Evolutionary conservation across 306 rosid genomes (phyloP).

Genomic region (Leucaena leucocephala): DNA sequence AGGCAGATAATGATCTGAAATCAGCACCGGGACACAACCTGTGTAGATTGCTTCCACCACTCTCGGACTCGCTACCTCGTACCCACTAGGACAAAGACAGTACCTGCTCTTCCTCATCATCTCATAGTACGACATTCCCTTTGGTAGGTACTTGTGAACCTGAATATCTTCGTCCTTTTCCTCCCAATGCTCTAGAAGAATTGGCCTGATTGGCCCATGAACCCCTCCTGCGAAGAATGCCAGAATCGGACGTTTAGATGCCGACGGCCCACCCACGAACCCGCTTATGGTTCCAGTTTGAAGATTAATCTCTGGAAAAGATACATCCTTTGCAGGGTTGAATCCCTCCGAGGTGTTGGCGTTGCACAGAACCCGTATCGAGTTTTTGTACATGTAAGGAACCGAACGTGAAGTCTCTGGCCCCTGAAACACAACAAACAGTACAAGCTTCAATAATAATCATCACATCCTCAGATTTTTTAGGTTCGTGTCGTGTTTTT

Average conservation of each 20-base stretch:
- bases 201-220: conserved; percentile 70
- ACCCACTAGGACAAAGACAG: conserved; percentile 95
- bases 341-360: conserved; percentile 96
- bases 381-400: conserved; percentile 56
- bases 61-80: conserved; percentile 95
- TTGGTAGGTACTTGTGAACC: conserved; percentile 82
- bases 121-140: conserved; percentile 70
- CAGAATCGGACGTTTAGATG: conserved; percentile 63
- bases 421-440: conserved; percentile 53
- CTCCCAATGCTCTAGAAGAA: conserved; percentile 86
- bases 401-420: conserved; percentile 63
- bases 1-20: conserved; percentile 80
- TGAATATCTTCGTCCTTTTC: conserved; percentile 64
- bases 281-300: conserved; percentile 59
- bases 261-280: conserved; percentile 78
- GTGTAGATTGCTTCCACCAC: conserved; percentile 93
- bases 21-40: conserved; percentile 84
- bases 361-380: conserved; percentile 81
- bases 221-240: conserved; percentile 92
- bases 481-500: not conserved
- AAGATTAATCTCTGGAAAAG: conserved; percentile 87
- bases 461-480: not conserved
- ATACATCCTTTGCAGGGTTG: conserved; percentile 73
- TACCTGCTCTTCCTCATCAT: conserved; percentile 79
- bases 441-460: not conserved